Base-by-base conservation (phyloP, 208 protist genomes). In the Trypanosoma avium region DNA sequence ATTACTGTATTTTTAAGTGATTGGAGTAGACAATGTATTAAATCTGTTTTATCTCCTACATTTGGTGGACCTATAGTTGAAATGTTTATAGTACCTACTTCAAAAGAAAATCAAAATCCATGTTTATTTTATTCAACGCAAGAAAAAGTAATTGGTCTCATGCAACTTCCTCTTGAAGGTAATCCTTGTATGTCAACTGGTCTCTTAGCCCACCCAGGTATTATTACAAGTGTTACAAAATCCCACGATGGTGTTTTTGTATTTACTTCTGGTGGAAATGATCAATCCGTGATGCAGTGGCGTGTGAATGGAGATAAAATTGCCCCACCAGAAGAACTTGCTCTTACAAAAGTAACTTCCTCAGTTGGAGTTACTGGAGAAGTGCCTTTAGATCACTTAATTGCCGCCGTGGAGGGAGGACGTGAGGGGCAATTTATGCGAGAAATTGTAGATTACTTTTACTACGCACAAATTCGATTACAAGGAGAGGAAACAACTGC, bases 361-460 rank as follows among this genome's bases (percentile, higher is more conserved):
- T 48, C 70, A 22, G 42, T 27, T 36, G 19, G n/a, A n/a, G n/a
- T 5, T 4, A 46, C 40, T n/a, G 81, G 70, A 15, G 67, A 72
- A 42, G 84, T 94, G 2, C 88, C 88, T 33, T 69, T 97, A 30
- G 89, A 90, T 43, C 92, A 97, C 54, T 88, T 97, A 22, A 73
- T 95, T 42, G 68, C 73, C 58, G 75, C 88, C 19, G 79, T 98
- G n/a, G 92, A 98, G 64, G 96, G 96, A 45, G 96, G 95, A 7
- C 59, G 63, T 17, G 79, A 94, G 0, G 95, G 95, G 3, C 67
- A 84, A 33, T 73, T 98, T 52, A 96, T 97, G 88, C 75, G 93
- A 69, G 94, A 98, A 61, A 93, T 98, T 57, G 76, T 96, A 42
- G 92, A 98, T 67, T 97, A 98, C 81, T 98, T 98, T 70, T 98